Base-by-base conservation (phyloP, 192 early-diverging fungal species). In the Radiomyces spectabilis region DNA sequence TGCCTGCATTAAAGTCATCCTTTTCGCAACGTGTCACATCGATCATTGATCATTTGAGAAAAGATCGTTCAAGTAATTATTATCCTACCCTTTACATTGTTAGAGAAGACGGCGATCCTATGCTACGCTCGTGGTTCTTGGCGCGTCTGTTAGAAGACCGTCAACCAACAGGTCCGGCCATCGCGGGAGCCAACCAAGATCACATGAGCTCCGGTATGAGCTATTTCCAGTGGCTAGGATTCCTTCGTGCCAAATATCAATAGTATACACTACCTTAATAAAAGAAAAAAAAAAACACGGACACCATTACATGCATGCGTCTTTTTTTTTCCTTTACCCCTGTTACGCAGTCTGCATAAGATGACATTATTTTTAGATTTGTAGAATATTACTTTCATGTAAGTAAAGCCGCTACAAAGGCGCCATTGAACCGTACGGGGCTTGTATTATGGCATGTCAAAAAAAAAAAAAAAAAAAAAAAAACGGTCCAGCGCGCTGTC, bases 61-160 rank as follows among this genome's bases (percentile, higher is more conserved):
- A 77, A 30, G 37, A 67, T 10, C 76, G 86, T 40, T 65, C 80
- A 56, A 57, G 71, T 45, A 46, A 84, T 66, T 62, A 73, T 57
- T 77, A 68, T 42, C 89, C 89, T 7, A 65, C 76, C 21, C 51
- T 87, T 21, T 82, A 80, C 58, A 71, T 94, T 32, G 76, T 87
- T 40, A 84, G 84, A 58, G 92, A 94, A 64, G 90, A 94, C 51
- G 85, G 80, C 21, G 86, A 89, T 40, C 80, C 80, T 13, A 66
- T 59, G n/a, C 40, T 91, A 44, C 78, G 92, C 5, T 70, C 75
- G 68, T 53, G 63, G 80, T 85, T 91, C 66, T 58, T 85, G 48
- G 71, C 77, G 51, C 79, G 79, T 41, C 63, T 94, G 51, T 63
- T 91, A 16, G 89, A 92, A 63, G 92, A 94, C 48, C 53, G 65